phyloP scores from a whole-genome alignment of 495 filamentous ascomycete genomes.

The Hypoxylon perforatum region DNA sequence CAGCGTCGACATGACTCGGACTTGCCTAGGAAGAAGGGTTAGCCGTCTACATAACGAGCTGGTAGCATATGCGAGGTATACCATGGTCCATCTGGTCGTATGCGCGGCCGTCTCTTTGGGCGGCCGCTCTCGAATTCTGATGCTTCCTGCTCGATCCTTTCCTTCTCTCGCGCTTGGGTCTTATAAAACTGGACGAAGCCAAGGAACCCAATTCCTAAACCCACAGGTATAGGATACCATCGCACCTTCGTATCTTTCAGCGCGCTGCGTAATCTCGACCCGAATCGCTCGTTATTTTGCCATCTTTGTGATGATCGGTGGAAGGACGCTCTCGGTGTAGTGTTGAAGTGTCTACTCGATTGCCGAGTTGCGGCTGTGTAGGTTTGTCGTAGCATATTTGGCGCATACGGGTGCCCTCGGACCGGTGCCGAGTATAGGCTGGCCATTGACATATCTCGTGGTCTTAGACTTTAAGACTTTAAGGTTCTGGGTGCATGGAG shows the following conservation, averaged over 20 bases:
- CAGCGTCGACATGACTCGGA: constrained; percentile 95
- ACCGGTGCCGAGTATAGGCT: constrained; percentile 20
- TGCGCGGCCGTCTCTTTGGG: constrained; percentile 73
- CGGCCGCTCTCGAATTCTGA: constrained; percentile 50
- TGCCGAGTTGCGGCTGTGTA: constrained; percentile 21
- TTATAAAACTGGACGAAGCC: constrained; percentile 88
- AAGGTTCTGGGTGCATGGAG: too few relatives aligned
- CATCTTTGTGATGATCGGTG: constrained; percentile 45
- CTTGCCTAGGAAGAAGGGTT: constrained; percentile 69
- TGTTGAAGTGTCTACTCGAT: constrained; percentile 26
- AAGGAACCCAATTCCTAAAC: constrained; percentile 86
- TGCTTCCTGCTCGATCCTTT: constrained; percentile 64
- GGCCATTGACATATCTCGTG: constrained; percentile 33
- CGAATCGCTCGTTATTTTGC: constrained; percentile 54
- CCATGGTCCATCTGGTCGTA: constrained; percentile 91
- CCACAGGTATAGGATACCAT: constrained; percentile 97
- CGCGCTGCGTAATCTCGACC: constrained; percentile 53
- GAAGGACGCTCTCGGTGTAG: constrained; percentile 29
- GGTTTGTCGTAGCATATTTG: constrained; percentile 24
- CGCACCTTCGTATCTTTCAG: constrained; percentile 77
- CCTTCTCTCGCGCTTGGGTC: constrained; percentile 68
- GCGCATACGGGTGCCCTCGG: constrained; percentile 18
- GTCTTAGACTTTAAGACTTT: constrained; percentile 9
- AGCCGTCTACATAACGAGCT: constrained; percentile 13
- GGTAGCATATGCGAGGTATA: constrained; percentile 48